Percentiles rank a stretch among this genome's conserved stretches.
These are phyloP conservation scores for Psophocarpus tetragonolobus DNA, from an alignment of 306 rosid genomes.

Conservation along the genomic window DNA sequence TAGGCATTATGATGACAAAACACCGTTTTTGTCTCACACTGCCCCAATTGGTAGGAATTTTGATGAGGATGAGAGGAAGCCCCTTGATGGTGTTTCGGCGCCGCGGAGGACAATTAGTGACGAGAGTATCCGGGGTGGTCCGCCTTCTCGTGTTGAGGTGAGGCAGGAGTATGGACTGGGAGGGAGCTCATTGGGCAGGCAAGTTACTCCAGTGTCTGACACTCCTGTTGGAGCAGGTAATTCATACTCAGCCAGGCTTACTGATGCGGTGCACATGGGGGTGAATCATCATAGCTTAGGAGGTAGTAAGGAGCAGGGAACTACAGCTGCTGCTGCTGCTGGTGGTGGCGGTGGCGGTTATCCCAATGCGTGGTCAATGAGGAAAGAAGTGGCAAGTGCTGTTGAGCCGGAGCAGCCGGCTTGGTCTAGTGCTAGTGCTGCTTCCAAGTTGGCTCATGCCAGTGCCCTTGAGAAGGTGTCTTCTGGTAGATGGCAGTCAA, in stretches of 20 bases:
- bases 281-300: conserved; percentile 50
- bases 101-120: conserved; percentile 74
- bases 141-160: conserved; percentile 50
- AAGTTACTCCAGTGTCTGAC: conserved; percentile 52
- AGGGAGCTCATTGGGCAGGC: conserved; percentile 57
- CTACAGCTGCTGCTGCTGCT: too few relatives aligned
- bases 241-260: conserved; percentile 64
- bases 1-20: conserved; percentile 79
- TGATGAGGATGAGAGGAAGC: conserved; percentile 98
- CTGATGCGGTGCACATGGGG: conserved; percentile 45
- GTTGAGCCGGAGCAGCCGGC: conserved; percentile 56
- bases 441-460: conserved; percentile 82
- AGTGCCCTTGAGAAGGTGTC: conserved; percentile 94
- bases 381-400: conserved; percentile 72
- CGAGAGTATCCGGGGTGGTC: conserved; percentile 60
- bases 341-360: conserved; percentile 41
- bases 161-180: conserved; percentile 55
- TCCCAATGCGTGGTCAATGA: conserved; percentile 76
- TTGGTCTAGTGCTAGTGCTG: conserved; percentile 74
- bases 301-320: conserved; percentile 52
- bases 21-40: conserved; percentile 63
- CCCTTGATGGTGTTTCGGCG: conserved; percentile 68
- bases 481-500: conserved; percentile 95
- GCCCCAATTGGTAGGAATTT: conserved; percentile 87
- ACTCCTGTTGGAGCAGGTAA: conserved; percentile 43